Evolutionary conservation across 768 basidiomycete species (phyloP), one percentile per base, ranked within the genome.

Genomic region (Pleurotus citrinopileatus): DNA sequence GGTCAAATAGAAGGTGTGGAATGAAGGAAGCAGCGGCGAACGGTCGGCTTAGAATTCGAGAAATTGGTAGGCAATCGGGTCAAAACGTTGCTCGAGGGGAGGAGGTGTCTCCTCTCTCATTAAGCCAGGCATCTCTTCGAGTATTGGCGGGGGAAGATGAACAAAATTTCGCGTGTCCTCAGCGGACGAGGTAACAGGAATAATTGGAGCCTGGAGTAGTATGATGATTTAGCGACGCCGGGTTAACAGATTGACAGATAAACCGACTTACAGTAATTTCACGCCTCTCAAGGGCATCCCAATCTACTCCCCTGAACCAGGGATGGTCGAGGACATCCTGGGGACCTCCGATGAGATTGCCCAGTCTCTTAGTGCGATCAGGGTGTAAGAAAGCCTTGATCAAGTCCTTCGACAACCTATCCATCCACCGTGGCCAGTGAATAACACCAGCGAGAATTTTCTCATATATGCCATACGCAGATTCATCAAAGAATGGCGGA

Each of bases 381-480:
- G 92, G 91, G 56, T 93, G 90, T 48, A 99, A 74, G 69, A 99
- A 91, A 1, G 87, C 87, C 59, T 81, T 80, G 66, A 99, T 89
- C 53, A 99, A 79, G 60, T 93, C 91, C 60, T 86, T 87, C 40
- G 95, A 96, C 25, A 94, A 81, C 17, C 84, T 82, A 65, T 98
- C 95, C 76, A 98, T 86, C 57, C 82, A 86, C 54, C 78, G 79
- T n/a, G 96, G 96, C 86, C 94, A 98, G 59, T 91, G 82, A 43
- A 97, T 87, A 56, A 87, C 81, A 25, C 91, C 91, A 54, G 81
- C 83, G 36, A 99, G 75, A 59, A 99, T 98, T 74, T 95, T 96
- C 74, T 99, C 96, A 69, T 98, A 98, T 70, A 98, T 98, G 42
- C 93, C 95, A 68, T 96, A 91, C 0, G 95, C 88, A n/a, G 93